These are phyloP conservation scores for Cyclotella cryptica DNA, from an alignment of 108 stramenopile genomes.

Conservation along the genomic window DNA sequence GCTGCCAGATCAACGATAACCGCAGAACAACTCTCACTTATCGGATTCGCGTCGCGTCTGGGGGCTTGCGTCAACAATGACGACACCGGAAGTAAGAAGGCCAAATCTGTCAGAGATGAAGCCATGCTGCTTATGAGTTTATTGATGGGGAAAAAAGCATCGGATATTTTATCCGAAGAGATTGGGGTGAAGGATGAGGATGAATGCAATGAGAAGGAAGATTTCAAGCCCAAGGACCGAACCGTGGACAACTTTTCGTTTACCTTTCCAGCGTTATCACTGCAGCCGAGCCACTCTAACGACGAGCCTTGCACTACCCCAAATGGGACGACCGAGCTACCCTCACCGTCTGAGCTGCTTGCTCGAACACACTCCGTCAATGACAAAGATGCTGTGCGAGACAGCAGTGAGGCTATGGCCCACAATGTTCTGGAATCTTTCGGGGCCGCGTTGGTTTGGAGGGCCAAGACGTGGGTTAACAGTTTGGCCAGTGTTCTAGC, in stretches of 20 bases:
- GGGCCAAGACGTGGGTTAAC: slow-evolving; percentile 77
- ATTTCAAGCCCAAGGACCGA: slow-evolving; percentile 14
- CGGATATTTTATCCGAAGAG: slow-evolving; percentile 47
- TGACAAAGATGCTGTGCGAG: slow-evolving; percentile 71
- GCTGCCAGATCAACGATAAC: slow-evolving; percentile 26
- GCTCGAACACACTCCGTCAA: slow-evolving; percentile 67
- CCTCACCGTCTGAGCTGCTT: slow-evolving; percentile 61
- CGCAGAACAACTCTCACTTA: slow-evolving; percentile 68
- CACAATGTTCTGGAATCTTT: slow-evolving; percentile 78
- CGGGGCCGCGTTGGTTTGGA: slow-evolving; percentile 79
- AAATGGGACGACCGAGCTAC: slow-evolving; percentile 20
- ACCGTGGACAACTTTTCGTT: slow-evolving; percentile 43
- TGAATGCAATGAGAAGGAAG: slow-evolving; percentile 14
- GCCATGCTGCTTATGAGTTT: slow-evolving; percentile 87
- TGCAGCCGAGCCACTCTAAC: slow-evolving; percentile 24
- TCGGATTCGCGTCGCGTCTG: slow-evolving; percentile 66
- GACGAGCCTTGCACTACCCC: background rate
- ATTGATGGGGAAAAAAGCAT: slow-evolving; percentile 53
- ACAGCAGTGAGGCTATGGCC: slow-evolving; percentile 78
- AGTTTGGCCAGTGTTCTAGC: slow-evolving; percentile 62
- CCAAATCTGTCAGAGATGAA: slow-evolving; percentile 63
- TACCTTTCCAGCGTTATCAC: slow-evolving; percentile 73
- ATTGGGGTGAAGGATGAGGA: slow-evolving; percentile 34
- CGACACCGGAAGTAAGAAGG: slow-evolving; percentile 57
- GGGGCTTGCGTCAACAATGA: slow-evolving; percentile 59